Base-by-base conservation (phyloP, 1,139 yeast genomes). In the Blastobotrys illinoisensis region DNA sequence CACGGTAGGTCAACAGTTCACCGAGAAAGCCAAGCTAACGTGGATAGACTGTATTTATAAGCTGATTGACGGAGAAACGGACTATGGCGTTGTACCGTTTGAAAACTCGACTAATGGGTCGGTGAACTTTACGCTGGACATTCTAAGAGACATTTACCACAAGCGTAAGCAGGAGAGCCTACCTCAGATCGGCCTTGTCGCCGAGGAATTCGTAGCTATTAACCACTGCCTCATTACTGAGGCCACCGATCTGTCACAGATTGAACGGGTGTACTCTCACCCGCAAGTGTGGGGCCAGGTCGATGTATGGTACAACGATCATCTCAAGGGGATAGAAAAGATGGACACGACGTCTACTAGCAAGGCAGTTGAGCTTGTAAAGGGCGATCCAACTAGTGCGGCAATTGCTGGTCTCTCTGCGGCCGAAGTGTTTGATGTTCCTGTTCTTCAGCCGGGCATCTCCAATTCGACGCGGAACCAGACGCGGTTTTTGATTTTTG, bases 201-300 rank as follows among this genome's bases (percentile, higher is more conserved):
- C 82, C 0, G 96, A 89, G 63, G 91, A 88, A 62, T 86, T 81
- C 66, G 97, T 93, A 1, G 72, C 86, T 0, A 88, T 93, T 56
- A 86, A 85, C 57, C 98, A 93, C 71, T 85, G 86, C 67, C 73
- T 91, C 52, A 75, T 90, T 53, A 75, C 78, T 50, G 60, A 59
- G 14, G 61, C 80, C 1, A 67, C 67, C 16, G 74, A 74, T 32
- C 62, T 83, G 1, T 64, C 72, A 1, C 68, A 78, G 16, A 77
- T 85, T 53, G 71, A 72, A 14, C 80, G 78, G 44, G 78, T 93
- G 23, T 88, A 88, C 71, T 86, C 97, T 2, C 99, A 93, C 69
- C 98, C 99, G 3, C 99, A 93, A 68, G 99, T 90, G 0, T 93
- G 99, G 99, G 95, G 97, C 3, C 99, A 93, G 67, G 85, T 88